Evolutionary conservation across 192 early-diverging fungal species (phyloP).

Genomic region (Ramicandelaber brevisporus): DNA sequence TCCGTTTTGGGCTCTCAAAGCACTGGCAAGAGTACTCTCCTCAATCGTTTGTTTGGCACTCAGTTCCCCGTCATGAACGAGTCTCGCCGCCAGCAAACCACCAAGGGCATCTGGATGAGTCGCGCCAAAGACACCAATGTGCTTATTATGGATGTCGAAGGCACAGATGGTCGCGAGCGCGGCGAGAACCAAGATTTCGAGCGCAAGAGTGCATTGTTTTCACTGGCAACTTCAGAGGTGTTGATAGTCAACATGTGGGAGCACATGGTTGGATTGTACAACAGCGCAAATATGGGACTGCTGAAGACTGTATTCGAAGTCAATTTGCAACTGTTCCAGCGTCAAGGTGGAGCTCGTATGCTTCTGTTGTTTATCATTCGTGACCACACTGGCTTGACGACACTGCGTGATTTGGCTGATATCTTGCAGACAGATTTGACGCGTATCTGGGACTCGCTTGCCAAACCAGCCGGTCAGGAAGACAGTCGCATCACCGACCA

Average conservation of each 20-base stretch:
- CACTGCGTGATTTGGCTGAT: conserved; percentile 48
- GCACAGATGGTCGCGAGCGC: conserved; percentile 93
- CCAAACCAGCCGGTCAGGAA: conserved; percentile 67
- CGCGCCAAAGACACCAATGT: conserved; percentile 55
- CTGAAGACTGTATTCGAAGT: conserved; percentile 98
- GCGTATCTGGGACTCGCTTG: conserved; percentile 72
- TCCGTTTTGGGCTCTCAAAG: conserved; percentile 85
- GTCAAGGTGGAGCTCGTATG: conserved; percentile 63
- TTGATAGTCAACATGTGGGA: conserved; percentile 98
- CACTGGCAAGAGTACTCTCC: conserved; percentile 84
- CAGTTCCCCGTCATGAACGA: conserved; percentile 92
- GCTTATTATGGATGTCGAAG: conserved; percentile 94
- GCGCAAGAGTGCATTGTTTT: conserved; percentile 91
- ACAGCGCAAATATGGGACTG: conserved; percentile 96
- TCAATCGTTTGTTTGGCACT: conserved; percentile 89
- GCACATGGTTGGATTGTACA: conserved; percentile 88
- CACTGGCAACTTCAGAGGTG: conserved; percentile 81
- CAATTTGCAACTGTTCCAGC: conserved; percentile 87
- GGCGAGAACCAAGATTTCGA: conserved; percentile 99
- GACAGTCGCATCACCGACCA: conserved; percentile 51
- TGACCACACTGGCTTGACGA: conserved; percentile 75
- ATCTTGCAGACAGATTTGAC: conserved; percentile 65
- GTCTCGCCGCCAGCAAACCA: conserved; percentile 62
- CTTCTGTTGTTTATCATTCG: conserved; percentile 89
- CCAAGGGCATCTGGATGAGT: conserved; percentile 94